A percentile compares a stretch with the other conserved stretches of the same genome.
Conservation (phyloP, 2,329 filamentous ascomycete species). For the Penicillium concentricum region DNA sequence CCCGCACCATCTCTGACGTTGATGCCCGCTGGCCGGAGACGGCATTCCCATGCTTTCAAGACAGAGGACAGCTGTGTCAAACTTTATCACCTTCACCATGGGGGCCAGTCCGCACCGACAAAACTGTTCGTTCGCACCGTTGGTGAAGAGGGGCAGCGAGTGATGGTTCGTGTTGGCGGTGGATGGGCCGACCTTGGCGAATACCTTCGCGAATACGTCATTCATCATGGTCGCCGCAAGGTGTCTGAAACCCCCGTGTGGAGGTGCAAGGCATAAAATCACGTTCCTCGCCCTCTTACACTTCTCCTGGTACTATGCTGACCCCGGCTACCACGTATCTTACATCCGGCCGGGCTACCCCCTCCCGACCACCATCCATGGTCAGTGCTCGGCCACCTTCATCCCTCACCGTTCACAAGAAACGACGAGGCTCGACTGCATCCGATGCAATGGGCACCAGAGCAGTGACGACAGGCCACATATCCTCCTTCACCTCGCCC, state of each 20-base stretch:
- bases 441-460: conserved; percentile 30
- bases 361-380: conserved; percentile 39
- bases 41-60: conserved; percentile 33
- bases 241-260: conserved; percentile 54
- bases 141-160: conserved; percentile 82
- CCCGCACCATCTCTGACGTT: conserved; percentile 68
- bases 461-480: conserved; percentile 28
- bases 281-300: conserved; percentile 30
- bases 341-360: conserved; percentile 33
- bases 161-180: conserved; percentile 96
- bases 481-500: conserved; percentile 31
- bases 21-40: conserved; percentile 54
- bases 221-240: conserved; percentile 78
- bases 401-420: conserved; percentile 41
- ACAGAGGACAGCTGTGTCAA: conserved; percentile 72
- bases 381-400: conserved; percentile 39
- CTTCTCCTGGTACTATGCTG: conserved; percentile 27
- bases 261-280: conserved; percentile 54
- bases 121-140: conserved; percentile 93
- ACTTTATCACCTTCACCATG: conserved; percentile 84
- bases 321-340: conserved; percentile 17
- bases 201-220: conserved; percentile 89
- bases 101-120: conserved; percentile 80
- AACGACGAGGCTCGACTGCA: conserved; percentile 37
- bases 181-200: conserved; percentile 98